A percentile compares a stretch with the other conserved stretches of the same genome.
Evolutionary conservation across 1,139 yeast species (phyloP).

Genomic region (Kodamaea suecica): DNA sequence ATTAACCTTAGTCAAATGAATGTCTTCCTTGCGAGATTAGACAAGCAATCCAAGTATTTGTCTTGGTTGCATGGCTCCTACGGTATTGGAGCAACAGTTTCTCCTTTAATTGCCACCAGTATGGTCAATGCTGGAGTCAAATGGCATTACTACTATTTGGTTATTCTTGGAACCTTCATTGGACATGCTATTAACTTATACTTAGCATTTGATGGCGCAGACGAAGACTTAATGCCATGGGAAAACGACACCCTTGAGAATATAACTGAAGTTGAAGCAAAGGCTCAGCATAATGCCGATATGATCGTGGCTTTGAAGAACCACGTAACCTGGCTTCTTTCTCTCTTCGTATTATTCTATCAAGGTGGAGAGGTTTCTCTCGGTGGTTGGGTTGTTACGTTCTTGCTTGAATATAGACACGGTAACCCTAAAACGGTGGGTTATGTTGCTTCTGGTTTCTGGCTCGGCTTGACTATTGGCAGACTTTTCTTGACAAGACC

Average conservation of each 20-base stretch:
- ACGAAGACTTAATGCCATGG: conserved; percentile 22
- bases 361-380: conserved; percentile 68
- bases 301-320: conserved; percentile 36
- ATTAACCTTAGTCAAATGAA: conserved; percentile 55
- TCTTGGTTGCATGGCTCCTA: conserved; percentile 58
- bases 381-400: conserved; percentile 74
- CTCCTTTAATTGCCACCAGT: conserved; percentile 58
- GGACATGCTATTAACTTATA: conserved; percentile 24
- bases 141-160: conserved; percentile 56
- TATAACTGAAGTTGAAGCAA: conserved; percentile 1
- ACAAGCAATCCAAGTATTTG: conserved; percentile 46
- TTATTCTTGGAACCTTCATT: conserved; percentile 41
- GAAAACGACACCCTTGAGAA: conserved; percentile 9
- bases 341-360: conserved; percentile 55
- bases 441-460: conserved; percentile 66
- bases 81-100: conserved; percentile 61
- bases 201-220: conserved; percentile 42
- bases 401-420: conserved; percentile 52
- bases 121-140: conserved; percentile 44
- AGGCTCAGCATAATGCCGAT: conserved; percentile 4
- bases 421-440: conserved; percentile 49
- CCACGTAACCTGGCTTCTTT: conserved; percentile 51
- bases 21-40: conserved; percentile 51
- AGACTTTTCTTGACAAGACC: conserved; percentile 47
- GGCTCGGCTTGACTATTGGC: conserved; percentile 69